Evolutionary conservation across 2,329 filamentous ascomycete species (phyloP), one percentile per base, ranked within the genome.

Genomic region (Beauveria caledonica): DNA sequence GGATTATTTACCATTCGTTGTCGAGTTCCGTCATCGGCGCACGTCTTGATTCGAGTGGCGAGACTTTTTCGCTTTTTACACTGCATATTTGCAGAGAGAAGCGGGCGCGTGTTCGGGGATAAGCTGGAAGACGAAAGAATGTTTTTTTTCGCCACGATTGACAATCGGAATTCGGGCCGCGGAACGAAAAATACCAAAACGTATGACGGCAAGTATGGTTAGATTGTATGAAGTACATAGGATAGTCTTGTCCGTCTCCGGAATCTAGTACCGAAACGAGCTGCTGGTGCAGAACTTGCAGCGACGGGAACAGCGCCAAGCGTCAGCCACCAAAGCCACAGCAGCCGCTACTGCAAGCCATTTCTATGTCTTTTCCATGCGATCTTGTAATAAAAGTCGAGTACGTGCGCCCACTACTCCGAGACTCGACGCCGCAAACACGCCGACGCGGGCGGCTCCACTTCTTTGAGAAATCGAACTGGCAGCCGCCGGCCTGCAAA

Each of bases 371-470:
- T 36, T 33, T 36, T 15, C 33, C 33, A 36, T 11, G 33, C 33
- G 33, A 36, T 36, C 33, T 11, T 11, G 13, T 5, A 0, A 10
- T 27, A 13, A 33, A n/a, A n/a, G 23, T 23, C 4, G 23, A 23
- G 19, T 29, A 3, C 7, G 21, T 25, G 45, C 21, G 11, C 45
- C 21, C 39, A 48, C 29, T 40, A 58, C 55, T 58, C 29, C 45
- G 55, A 48, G 10, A 46, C 51, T 46, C 27, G 27, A 39, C 54
- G 54, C 44, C 44, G 54, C n/a, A 49, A 50, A 40, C 45, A 58
- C 44, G 45, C 55, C 55, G 55, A 58, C 55, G 55, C 54, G 55
- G 55, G 55, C 42, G 45, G 33, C 45, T 29, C 54, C 23, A 49
- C 10, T 11, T 46, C 23, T 23, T 25, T 27, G 45, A 49, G 45